Evolutionary conservation across 1,284 basidiomycete species (phyloP), one percentile per base, ranked within the genome.

Genomic region (Tilletiaria anomala): DNA sequence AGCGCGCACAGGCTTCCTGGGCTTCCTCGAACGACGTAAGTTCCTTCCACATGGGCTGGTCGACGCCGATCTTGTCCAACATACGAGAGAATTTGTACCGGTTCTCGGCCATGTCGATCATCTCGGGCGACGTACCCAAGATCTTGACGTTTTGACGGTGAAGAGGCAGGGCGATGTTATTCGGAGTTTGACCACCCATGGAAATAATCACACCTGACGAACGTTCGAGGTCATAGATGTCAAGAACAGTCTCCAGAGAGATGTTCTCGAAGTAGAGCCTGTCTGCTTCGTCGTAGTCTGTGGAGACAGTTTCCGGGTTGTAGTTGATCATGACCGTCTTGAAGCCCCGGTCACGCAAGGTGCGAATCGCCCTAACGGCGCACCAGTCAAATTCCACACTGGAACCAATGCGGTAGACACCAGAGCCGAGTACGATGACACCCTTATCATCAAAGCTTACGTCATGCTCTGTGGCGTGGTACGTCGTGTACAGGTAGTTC

Each of bases 311-410:
- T 73, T 97, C 93, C 18, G 91, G 91, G 69, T 96, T 96, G 72
- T 96, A 96, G 73, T 96, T 97, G 71, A 97, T 83, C 93, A 96
- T 97, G 71, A 96, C 79, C 6, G 93, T 96, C 63, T 86, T 87
- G 51, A 86, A 73, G n/a, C 88, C 88, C 63, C 83, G 80, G 34
- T 91, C 82, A 45, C 91, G 84, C 32, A 97, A 75, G 1, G 91
- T 96, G 53, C 91, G 75, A 69, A 96, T 94, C 20, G 89, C 87
- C 39, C 89, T 81, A 39, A 97, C 93, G 15, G 91, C 91, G 70
- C 91, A 97, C 93, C 91, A 97, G 69, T 97, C 91, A 70, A 97
- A 97, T 71, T 97, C 93, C 69, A 97, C 93, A 2, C 88, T 94
- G 1, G 88, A 94, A 24, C 93, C 91, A 58, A 97, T 97, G 44